These are phyloP conservation scores for Berberis vulgaris DNA, from an alignment of 164 flowering plant species.

Conservation along the genomic window DNA sequence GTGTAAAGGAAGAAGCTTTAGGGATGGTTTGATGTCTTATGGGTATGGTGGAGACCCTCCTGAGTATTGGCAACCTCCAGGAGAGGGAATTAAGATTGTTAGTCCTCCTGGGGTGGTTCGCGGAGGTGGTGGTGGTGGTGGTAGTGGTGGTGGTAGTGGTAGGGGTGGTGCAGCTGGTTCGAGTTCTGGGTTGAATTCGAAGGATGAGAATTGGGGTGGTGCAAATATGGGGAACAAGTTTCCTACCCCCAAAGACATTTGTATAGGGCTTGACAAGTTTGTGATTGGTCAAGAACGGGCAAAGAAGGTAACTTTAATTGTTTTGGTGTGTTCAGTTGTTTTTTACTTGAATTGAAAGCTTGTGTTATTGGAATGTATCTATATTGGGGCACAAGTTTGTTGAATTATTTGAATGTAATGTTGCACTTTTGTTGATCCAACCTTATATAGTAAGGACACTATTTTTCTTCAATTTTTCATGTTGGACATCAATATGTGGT, in stretches of 20 bases:
- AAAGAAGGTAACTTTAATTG: conserved; percentile 55
- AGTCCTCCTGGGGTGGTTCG: conserved; percentile 13
- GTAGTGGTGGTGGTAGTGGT: conserved; percentile 10
- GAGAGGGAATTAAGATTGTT: conserved; percentile 39
- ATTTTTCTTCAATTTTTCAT: too few relatives aligned
- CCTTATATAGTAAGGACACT: too few relatives aligned
- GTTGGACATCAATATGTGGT: too few relatives aligned
- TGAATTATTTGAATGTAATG: too few relatives aligned
- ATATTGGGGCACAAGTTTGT: too few relatives aligned
- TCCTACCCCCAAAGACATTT: conserved; percentile 91
- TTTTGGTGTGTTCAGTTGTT: not conserved
- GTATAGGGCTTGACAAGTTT: conserved; percentile 84
- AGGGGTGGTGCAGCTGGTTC: conserved; percentile 13
- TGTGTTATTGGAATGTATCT: too few relatives aligned
- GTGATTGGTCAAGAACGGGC: conserved; percentile 93
- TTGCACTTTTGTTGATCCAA: too few relatives aligned
- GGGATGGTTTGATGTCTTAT: conserved; percentile 17
- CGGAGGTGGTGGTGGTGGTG: conserved; percentile 22
- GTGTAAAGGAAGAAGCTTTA: not conserved
- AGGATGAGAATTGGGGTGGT: conserved; percentile 76
- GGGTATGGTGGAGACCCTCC: conserved; percentile 55
- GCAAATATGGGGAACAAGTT: conserved; percentile 62
- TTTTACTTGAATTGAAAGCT: too few relatives aligned
- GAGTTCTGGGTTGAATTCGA: conserved; percentile 36
- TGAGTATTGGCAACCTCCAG: conserved; percentile 80